Evolutionary conservation across 2,329 filamentous ascomycete genomes (phyloP).

Genomic region (Epichloe aotearoae): DNA sequence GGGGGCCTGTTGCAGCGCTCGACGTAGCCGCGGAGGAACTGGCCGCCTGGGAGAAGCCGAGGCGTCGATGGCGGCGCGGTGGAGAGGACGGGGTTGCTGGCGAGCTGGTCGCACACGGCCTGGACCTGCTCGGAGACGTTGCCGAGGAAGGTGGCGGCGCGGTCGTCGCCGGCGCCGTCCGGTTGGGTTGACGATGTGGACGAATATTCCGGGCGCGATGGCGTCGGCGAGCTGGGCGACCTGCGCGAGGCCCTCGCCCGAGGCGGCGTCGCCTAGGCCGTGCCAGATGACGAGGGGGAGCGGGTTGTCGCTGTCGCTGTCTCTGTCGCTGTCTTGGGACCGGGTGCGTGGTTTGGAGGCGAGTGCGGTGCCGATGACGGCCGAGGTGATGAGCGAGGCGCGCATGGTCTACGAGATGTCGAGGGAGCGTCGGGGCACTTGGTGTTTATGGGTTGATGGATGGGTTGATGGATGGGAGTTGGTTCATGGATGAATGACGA

Average conservation of each 20-base stretch:
- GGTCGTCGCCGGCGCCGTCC: slow-evolving; percentile 48
- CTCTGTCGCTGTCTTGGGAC: slow-evolving; percentile 29
- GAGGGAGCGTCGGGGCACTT: too few species aligned
- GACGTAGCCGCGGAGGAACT: slow-evolving; percentile 85
- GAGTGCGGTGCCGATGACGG: slow-evolving; percentile 10
- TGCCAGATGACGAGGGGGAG: slow-evolving; percentile 94
- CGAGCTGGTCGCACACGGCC: slow-evolving; percentile 64
- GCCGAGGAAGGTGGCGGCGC: slow-evolving; percentile 77
- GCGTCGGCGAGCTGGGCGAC: slow-evolving; percentile 66
- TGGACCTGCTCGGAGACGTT: slow-evolving; percentile 71
- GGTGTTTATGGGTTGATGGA: too few species aligned
- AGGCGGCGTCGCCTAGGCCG: slow-evolving; percentile 62
- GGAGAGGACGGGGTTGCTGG: slow-evolving; percentile 63
- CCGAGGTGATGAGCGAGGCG: slow-evolving; percentile 11
- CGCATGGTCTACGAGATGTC: slow-evolving; percentile 4
- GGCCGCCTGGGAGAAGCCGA: slow-evolving; percentile 91
- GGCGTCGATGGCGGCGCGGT: slow-evolving; percentile 73
- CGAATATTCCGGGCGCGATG: slow-evolving; percentile 55
- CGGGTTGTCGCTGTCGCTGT: slow-evolving; percentile 43
- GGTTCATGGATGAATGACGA: too few species aligned
- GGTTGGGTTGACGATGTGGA: slow-evolving; percentile 6
- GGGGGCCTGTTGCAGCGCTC: slow-evolving; percentile 77
- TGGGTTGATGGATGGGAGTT: too few species aligned
- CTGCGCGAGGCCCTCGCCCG: slow-evolving; percentile 65
- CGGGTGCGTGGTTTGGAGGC: slow-evolving; percentile 15